phyloP scores from a whole-genome alignment of 2,329 filamentous ascomycete species.

The Clarireedia homoeocarpa region DNA sequence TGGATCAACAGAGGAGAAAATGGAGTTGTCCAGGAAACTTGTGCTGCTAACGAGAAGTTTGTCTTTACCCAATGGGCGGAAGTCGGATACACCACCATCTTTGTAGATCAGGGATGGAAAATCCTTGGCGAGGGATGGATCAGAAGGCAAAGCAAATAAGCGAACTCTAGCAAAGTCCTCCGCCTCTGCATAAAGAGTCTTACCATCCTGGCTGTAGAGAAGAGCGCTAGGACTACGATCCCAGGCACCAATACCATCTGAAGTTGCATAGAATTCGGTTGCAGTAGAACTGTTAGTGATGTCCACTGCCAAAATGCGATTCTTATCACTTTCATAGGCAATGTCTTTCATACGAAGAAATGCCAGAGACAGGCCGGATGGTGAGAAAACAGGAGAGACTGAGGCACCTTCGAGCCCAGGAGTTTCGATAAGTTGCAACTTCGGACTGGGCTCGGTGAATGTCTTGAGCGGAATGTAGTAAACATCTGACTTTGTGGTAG shows the following conservation, averaged over 20 bases:
- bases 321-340: conserved; percentile 74
- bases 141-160: conserved; percentile 34
- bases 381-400: conserved; percentile 54
- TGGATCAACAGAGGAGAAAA: conserved; percentile 45
- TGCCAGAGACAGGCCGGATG: conserved; percentile 57
- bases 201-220: conserved; percentile 37
- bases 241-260: conserved; percentile 53
- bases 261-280: conserved; percentile 50
- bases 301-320: conserved; percentile 55
- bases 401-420: conserved; percentile 21
- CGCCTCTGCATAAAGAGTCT: conserved; percentile 59
- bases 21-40: conserved; percentile 62
- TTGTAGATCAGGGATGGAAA: conserved; percentile 7
- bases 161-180: conserved; percentile 57
- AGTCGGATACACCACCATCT: conserved; percentile 30
- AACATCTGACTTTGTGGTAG: conserved; percentile 19
- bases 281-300: conserved; percentile 46
- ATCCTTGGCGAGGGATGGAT: not conserved
- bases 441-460: conserved; percentile 14
- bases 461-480: conserved; percentile 21
- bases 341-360: conserved; percentile 70
- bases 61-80: conserved; percentile 26
- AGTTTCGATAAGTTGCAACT: conserved; percentile 14
- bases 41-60: conserved; percentile 48
- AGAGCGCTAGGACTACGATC: conserved; percentile 44